Conservation (phyloP, 164 flowering plant species). For the Stephania japonica region DNA sequence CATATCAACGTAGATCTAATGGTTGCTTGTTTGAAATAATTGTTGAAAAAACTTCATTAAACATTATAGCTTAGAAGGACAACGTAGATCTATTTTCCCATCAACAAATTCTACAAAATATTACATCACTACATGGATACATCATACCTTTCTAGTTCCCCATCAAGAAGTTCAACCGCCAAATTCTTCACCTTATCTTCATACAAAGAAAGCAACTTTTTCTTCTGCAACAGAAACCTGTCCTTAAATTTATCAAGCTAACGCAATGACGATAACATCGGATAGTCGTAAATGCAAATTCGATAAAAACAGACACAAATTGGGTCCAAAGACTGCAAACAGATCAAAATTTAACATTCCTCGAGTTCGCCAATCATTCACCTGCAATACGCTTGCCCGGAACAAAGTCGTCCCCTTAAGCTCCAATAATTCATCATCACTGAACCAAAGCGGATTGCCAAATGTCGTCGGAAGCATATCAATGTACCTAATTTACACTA, state of each 20-base stretch:
- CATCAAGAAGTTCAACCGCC: constrained; percentile 63
- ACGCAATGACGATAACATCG: background rate
- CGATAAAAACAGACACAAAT: background rate
- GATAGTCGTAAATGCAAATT: background rate
- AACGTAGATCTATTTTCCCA: background rate
- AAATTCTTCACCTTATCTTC: constrained; percentile 71
- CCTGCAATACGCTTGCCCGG: constrained; percentile 81
- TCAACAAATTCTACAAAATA: background rate
- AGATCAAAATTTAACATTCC: background rate
- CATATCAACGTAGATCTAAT: background rate
- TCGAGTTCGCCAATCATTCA: constrained; percentile 11
- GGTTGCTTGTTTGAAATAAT: background rate
- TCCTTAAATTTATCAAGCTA: constrained; percentile 5
- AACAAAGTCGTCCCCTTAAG: constrained; percentile 77
- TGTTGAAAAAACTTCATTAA: background rate
- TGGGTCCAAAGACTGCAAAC: background rate
- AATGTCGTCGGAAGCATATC: constrained; percentile 91
- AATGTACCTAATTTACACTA: constrained; percentile 48
- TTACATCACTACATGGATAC: background rate
- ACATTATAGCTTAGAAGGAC: background rate
- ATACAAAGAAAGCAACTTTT: constrained; percentile 51
- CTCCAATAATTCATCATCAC: constrained; percentile 73
- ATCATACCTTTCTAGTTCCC: constrained; percentile 25
- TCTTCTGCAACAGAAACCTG: constrained; percentile 59
- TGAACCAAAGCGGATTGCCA: constrained; percentile 90